Base-by-base conservation (phyloP, 1,139 yeast genomes). In the Zygosaccharomyces pseudobailii region DNA sequence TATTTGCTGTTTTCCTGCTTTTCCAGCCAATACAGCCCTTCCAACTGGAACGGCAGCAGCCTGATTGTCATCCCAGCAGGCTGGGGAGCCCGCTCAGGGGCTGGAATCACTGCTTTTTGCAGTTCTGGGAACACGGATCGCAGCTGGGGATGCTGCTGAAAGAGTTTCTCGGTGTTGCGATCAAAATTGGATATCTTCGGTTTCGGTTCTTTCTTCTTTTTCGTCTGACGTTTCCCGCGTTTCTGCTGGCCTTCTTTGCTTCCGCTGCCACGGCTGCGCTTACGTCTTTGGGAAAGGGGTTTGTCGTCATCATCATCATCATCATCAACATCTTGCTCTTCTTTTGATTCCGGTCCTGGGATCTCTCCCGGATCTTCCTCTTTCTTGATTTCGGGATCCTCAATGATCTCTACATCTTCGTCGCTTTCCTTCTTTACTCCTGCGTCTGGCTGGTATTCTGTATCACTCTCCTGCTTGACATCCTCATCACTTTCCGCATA, bases 11-110 rank as follows among this genome's bases (percentile, higher is more conserved):
- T 80, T 64, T 92, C 98, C 68, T 92, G 97, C 45, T 79, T 75
- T 19, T 79, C 58, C 49, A 92, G 74, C 99, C 99, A 92, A 60
- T 86, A 79, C 43, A 92, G 72, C 23, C 98, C 98, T 70, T 92
- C 99, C 13, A 80, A 72, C 67, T 92, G 99, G 66, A 94, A 92
- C 0, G 97, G 97, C 36, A 92, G 71, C 36, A 92, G 69, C 34
- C 75, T 75, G 40, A 89, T 75, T 0, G 78, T 77, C 85, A 92
- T 79, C 4, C 87, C 90, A 1, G 71, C 75, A 0, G 98, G 98
- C 59, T 90, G 97, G 6, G 69, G 71, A 0, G 90, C 84, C 49
- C 84, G 71, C 51, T 76, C 79, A 0, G 82, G 80, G 21, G 68
- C 71, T 21, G 82, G 78, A 13, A 64, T 63, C 2, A 79, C 77